phyloP scores from a whole-genome alignment of 768 basidiomycete genomes.

The Rhizopogon vulgaris region DNA sequence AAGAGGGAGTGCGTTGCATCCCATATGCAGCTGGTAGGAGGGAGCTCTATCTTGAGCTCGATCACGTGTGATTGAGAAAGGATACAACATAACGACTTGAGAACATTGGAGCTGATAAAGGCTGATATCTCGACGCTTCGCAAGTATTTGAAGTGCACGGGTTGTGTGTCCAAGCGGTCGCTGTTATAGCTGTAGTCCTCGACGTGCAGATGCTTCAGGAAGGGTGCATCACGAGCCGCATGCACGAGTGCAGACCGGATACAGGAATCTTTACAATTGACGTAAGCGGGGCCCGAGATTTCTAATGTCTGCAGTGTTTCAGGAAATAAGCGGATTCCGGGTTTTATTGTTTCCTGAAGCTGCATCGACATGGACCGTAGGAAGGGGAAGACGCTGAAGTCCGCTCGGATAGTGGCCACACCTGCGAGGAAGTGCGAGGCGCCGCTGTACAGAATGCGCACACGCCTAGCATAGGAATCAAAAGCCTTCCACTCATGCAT shows the following conservation, averaged over 20 bases:
- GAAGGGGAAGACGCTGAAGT: slow-evolving; percentile 9
- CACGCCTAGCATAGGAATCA: slow-evolving; percentile 13
- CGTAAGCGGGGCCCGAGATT: slow-evolving; percentile 9
- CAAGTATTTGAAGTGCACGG: background rate
- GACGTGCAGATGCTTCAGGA: slow-evolving; percentile 6
- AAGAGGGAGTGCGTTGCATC: background rate
- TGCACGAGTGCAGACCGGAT: slow-evolving; percentile 12
- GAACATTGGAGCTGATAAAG: background rate
- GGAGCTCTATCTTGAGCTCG: slow-evolving; percentile 1
- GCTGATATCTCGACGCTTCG: background rate
- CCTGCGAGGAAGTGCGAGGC: slow-evolving; percentile 12
- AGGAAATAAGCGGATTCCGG: slow-evolving; percentile 10
- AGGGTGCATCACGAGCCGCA: slow-evolving; percentile 10
- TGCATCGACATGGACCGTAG: slow-evolving; percentile 7
- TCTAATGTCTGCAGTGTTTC: slow-evolving; percentile 9
- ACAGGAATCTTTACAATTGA: slow-evolving; percentile 7
- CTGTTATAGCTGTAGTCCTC: slow-evolving; percentile 1
- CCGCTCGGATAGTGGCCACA: slow-evolving; percentile 8
- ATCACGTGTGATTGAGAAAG: slow-evolving; percentile 1
- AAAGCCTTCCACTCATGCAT: slow-evolving; percentile 9
- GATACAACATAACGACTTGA: background rate
- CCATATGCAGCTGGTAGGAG: background rate
- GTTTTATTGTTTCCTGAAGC: slow-evolving; percentile 8
- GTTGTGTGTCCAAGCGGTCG: background rate
- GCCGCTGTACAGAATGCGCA: slow-evolving; percentile 3